Evolutionary conservation across 2,329 filamentous ascomycete species (phyloP), one percentile per base, ranked within the genome.

Genomic region (Aspergillus tamarii): DNA sequence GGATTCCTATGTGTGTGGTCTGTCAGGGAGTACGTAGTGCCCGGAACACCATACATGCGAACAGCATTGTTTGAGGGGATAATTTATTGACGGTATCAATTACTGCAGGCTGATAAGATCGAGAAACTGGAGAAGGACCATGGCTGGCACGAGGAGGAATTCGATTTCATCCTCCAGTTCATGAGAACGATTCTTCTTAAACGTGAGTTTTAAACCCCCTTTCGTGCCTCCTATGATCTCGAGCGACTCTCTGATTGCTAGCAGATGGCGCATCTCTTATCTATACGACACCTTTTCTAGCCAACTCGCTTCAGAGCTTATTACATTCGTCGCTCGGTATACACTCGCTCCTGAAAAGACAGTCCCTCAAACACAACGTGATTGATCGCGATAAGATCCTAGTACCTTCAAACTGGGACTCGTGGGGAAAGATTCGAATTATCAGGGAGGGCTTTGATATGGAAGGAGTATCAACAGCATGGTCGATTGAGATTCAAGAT

Each of bases 371-470:
- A 79, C 91, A 94, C 76, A 96, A 97, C 72, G 91, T 96, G 65
- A 95, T 96, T 69, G 95, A 95, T 80, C 87, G 94, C 64, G 94
- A 97, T 77, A 96, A 96, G 83, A 94, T 99, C 60, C 85, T 97
- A 6, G 91, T 99, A 0, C 94, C 94, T 1, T 91, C 94, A 19
- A 97, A 97, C 77, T 99, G 95, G 95, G 95, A 99, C 78, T 97
- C 94, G 0, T 97, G 93, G 92, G 94, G 93, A 64, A 99, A 98
- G 80, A 97, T 99, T 64, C 87, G 94, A 48, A 93, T 98, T 52
- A 83, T 98, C 32, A 88, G 93, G 60, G 95, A 97, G 74, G 92
- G 90, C 0, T 98, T 98, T 72, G 93, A 98, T 69, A 92, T 96
- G 26, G 95, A 99, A 81, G 86, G 87, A 16, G 85, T 96, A 50